A percentile compares a stretch with the other conserved stretches of the same genome.
phyloP scores from a whole-genome alignment of 2,329 filamentous ascomycete species.

The Fusarium compactum region DNA sequence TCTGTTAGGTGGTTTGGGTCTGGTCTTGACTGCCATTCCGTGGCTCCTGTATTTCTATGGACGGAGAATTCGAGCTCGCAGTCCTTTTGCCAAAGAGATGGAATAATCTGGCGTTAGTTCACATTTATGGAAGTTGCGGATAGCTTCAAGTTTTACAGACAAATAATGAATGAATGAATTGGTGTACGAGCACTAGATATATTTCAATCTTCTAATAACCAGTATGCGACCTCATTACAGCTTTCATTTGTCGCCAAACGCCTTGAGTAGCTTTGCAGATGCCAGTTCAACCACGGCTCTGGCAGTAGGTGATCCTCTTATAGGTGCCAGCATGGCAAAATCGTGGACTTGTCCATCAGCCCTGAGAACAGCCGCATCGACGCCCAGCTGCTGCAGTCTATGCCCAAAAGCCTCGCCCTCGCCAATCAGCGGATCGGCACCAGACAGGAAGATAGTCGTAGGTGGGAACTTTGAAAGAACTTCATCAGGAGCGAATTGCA shows the following conservation, averaged over 20 bases:
- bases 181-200: background rate
- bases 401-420: constrained; percentile 28
- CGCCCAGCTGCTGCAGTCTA: constrained; percentile 3
- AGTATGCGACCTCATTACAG: background rate
- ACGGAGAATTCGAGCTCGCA: constrained; percentile 69
- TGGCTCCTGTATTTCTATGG: constrained; percentile 76
- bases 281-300: constrained; percentile 28
- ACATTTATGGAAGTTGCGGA: background rate
- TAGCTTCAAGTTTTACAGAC: background rate
- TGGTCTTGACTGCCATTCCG: constrained; percentile 72
- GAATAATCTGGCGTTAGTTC: background rate
- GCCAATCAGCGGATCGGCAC: constrained; percentile 12
- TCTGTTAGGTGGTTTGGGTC: constrained; percentile 70
- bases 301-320: constrained; percentile 11
- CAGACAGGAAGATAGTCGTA: constrained; percentile 15
- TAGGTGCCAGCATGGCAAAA: constrained; percentile 17
- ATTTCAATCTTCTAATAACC: background rate
- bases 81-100: constrained; percentile 65
- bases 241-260: background rate
- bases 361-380: constrained; percentile 16
- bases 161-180: background rate
- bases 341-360: constrained; percentile 32
- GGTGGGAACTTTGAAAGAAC: constrained; percentile 26
- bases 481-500: background rate
- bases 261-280: constrained; percentile 5